phyloP scores from a whole-genome alignment of 2,329 filamentous ascomycete species.

The Pseudogymnoascus sp. region DNA sequence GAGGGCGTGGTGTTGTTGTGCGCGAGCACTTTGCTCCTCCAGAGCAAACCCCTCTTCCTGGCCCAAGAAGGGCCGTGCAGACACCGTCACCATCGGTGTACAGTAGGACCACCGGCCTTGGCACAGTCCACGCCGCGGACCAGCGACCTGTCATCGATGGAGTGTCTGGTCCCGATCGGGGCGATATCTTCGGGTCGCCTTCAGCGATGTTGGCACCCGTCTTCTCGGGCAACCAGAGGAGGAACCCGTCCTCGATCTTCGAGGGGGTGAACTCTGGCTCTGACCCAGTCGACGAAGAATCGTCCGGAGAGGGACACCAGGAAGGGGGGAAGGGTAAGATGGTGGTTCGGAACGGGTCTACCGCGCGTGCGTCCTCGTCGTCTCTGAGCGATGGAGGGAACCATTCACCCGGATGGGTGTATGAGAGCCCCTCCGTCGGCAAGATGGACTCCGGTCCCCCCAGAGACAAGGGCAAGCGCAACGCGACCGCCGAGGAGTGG shows the following conservation, averaged over 20 bases:
- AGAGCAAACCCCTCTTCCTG: not conserved
- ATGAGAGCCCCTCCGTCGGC: not conserved
- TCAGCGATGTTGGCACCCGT: not conserved
- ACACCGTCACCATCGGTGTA: conserved; percentile 1
- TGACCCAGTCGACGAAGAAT: not conserved
- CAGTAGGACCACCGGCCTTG: not conserved
- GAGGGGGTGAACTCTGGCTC: not conserved
- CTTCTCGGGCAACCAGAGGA: not conserved
- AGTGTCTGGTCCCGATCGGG: not conserved
- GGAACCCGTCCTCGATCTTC: not conserved
- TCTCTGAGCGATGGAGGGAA: not conserved
- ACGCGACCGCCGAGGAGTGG: not conserved
- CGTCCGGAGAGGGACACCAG: not conserved
- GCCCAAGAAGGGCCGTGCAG: not conserved
- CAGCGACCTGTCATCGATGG: not conserved
- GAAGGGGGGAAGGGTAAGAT: not conserved
- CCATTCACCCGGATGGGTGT: not conserved
- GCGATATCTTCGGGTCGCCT: not conserved
- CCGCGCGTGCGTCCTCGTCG: not conserved
- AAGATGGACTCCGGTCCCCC: conserved; percentile 4
- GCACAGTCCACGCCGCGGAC: not conserved
- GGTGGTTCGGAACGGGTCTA: not conserved
- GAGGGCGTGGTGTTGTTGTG: not conserved
- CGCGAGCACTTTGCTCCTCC: not conserved
- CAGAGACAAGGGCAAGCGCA: conserved; percentile 3